Evolutionary conservation across 73 alveolate species (phyloP), one percentile per base, ranked within the genome.

Genomic region (Paramecium primaurelia): DNA sequence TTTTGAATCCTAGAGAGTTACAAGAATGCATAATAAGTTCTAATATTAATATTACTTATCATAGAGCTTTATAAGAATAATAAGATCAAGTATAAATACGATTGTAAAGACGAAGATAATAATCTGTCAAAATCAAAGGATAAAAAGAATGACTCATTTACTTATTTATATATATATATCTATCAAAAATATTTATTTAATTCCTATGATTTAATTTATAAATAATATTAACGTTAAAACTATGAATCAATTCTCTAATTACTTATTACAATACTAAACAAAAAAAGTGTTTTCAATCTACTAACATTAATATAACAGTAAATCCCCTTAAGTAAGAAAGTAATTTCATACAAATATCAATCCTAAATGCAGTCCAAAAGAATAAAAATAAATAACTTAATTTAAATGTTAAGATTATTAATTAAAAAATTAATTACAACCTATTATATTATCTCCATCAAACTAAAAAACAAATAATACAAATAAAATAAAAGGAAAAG

Each of bases 61-160:
- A 22, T 40, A 80, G 91, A 36, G 47, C 91, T 47, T 32, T 73
- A 1, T 45, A 80, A 26, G 75, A 80, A 26, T 80, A 80, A 26
- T 26, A 80, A 26, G 91, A 80, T 45, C 7, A 42, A 25, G 91
- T 80, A 1, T 44, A 80, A 36, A 25, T 40, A 8, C 25, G 91
- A 80, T 80, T 80, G 14, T 9, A 80, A 49, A 40, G 77, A 10
- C 49, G 77, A 49, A 40, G 91, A 47, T 12, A 5, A 45, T 3
- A 80, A 80, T 80, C 91, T 9, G 91, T 80, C 34, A 80, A 14
- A 26, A 4, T 80, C 7, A 49, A 26, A 45, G 91, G 91, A 42
- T 80, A 80, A 47, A 45, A 80, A 25, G 69, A 54, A 18, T 54
- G 69, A 54, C 25, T 18, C 11, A 2, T 18, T 3, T 54, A 54